Conservation (phyloP, 495 filamentous ascomycete species). For the Tuber melanosporum region DNA sequence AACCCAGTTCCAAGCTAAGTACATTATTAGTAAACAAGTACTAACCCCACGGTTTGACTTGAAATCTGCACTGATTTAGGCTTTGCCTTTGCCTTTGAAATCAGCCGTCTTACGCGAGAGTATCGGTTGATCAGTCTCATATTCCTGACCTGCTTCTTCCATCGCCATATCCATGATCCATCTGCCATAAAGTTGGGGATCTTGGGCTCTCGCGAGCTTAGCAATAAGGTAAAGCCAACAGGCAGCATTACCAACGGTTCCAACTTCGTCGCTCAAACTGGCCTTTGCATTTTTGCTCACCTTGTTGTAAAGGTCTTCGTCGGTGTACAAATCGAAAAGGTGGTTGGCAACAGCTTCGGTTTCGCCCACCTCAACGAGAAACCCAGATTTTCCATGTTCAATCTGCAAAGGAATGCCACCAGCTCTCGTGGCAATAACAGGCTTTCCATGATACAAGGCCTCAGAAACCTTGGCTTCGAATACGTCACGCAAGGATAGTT, state of each 20-base stretch:
- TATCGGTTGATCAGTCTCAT: constrained; percentile 55
- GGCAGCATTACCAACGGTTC: constrained; percentile 72
- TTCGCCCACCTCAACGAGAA: constrained; percentile 68
- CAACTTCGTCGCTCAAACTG: constrained; percentile 74
- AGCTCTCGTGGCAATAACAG: constrained; percentile 68
- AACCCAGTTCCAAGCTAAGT: too few species aligned
- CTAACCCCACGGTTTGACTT: too few species aligned
- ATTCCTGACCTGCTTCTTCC: constrained; percentile 56
- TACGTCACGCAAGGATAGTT: constrained; percentile 79
- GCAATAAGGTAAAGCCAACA: constrained; percentile 70
- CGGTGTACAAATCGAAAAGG: constrained; percentile 62
- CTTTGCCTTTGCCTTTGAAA: constrained; percentile 7
- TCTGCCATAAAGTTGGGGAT: constrained; percentile 47
- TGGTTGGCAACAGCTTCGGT: constrained; percentile 64
- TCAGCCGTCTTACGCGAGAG: constrained; percentile 43
- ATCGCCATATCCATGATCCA: constrained; percentile 81
- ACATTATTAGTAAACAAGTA: too few species aligned
- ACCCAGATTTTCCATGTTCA: constrained; percentile 65
- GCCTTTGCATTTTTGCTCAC: constrained; percentile 62
- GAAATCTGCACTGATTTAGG: not conserved
- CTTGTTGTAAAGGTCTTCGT: constrained; percentile 55
- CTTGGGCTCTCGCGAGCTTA: constrained; percentile 52
- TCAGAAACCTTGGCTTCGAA: constrained; percentile 93
- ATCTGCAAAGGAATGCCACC: constrained; percentile 82
- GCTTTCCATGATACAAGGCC: constrained; percentile 76